Percentiles rank a stretch among this genome's conserved stretches.
Conservation (phyloP, 2,329 filamentous ascomycete species). For the Talaromyces sp. region DNA sequence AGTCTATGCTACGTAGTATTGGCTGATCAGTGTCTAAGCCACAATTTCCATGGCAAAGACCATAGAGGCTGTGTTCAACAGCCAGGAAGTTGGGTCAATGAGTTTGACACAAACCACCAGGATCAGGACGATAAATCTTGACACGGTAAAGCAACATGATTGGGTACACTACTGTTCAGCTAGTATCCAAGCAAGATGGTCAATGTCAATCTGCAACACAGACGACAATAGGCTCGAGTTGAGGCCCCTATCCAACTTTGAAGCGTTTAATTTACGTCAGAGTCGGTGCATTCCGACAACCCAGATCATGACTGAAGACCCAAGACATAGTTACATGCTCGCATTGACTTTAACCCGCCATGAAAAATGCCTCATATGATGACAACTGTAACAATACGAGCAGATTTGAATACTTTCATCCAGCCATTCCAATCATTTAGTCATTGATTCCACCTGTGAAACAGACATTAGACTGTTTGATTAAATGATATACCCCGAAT, state of each 20-base stretch:
- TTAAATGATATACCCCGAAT: not conserved
- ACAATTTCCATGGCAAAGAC: not conserved
- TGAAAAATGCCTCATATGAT: slow-evolving; percentile 3
- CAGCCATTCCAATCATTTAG: not conserved
- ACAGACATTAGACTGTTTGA: not conserved
- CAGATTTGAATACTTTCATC: not conserved
- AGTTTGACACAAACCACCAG: slow-evolving; percentile 8
- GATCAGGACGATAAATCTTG: not conserved
- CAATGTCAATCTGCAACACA: not conserved
- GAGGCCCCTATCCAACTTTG: not conserved
- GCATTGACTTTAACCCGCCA: not conserved
- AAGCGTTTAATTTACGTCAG: not conserved
- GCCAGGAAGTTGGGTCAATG: not conserved
- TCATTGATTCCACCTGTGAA: not conserved
- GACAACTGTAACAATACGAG: not conserved
- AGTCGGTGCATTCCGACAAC: not conserved
- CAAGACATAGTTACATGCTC: not conserved
- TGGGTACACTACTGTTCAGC: not conserved
- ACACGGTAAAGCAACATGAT: not conserved
- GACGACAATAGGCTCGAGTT: not conserved
- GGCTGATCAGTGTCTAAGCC: slow-evolving; percentile 1
- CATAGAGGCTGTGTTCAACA: not conserved
- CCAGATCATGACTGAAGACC: not conserved
- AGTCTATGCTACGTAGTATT: not conserved
- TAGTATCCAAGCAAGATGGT: not conserved